Base-by-base conservation (phyloP, 169 alveolate species). In the Plasmodium adleri region DNA sequence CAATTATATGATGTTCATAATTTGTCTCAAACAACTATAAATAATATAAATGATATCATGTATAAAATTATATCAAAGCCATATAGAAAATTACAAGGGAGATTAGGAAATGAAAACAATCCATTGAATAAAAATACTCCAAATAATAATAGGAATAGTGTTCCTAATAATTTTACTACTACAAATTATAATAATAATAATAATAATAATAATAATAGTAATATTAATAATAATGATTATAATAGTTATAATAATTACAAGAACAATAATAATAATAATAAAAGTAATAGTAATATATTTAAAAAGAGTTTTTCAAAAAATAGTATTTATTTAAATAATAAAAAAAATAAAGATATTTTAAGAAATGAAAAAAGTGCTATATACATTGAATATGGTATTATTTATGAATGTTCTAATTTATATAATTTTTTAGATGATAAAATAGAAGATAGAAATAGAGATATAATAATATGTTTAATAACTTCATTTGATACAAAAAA, bases 401-500 rank as follows among this genome's bases (percentile, higher is more conserved):
- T 83, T 0, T 83, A 83, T 52, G 91, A 83, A 56, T 83, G 91
- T 3, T 83, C 59, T 3, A 64, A 71, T 83, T 72, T 88, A 58
- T 58, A 68, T 68, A 88, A 88, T 58, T 63, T 89, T 20, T 39
- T 86, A 3, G 76, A 56, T 5, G 47, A 67, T 12, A 62, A 68
- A 54, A 56, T 62, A 5, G 85, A 66, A 8, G 88, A 83, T 24
- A 22, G 92, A 80, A 74, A 87, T 68, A 60, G 89, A 39, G 91
- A 80, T 4, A 62, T 85, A 20, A n/a, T 72, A 15, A 60, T 93
- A 43, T 85, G 78, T 47, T 59, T 76, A 62, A 54, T 85, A 43
- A 60, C 74, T 5, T 67, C 92, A 0, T 73, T 93, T 78, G 74
- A 80, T 59, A 24, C 90, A 6, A 63, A 92, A 13, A 76, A 76